phyloP scores from a whole-genome alignment of 129 eudicot species.

The Lactuca saligna region DNA sequence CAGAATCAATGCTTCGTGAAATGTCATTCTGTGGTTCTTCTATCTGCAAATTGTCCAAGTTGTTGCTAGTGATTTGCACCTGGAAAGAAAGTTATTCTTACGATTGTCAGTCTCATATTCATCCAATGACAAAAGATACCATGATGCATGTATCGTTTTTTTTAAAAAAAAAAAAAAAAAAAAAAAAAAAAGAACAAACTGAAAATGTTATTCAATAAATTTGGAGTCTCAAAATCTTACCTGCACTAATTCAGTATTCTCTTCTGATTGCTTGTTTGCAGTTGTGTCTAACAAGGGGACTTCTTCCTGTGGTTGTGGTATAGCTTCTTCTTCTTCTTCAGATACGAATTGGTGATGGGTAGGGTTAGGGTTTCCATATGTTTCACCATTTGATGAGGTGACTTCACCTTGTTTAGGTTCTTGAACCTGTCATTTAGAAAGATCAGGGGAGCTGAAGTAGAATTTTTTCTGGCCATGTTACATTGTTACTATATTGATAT shows the following conservation, averaged over 20 bases:
- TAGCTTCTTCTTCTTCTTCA: constrained; percentile 26
- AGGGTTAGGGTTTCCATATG: constrained; percentile 30
- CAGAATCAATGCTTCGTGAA: constrained; percentile 18
- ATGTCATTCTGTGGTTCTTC: constrained; percentile 27
- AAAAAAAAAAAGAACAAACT: neutral
- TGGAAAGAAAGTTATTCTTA: constrained; percentile 27
- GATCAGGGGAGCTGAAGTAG: neutral
- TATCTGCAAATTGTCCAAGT: constrained; percentile 24
- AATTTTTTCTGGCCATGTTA: neutral
- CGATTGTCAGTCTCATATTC: constrained; percentile 13
- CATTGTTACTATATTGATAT: constrained; percentile 2
- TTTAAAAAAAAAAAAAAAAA: too few species aligned
- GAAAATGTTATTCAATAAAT: constrained; percentile 4
- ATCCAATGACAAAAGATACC: neutral
- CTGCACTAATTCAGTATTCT: constrained; percentile 29
- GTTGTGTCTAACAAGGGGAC: constrained; percentile 33
- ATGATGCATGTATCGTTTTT: neutral
- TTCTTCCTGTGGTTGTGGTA: constrained; percentile 32
- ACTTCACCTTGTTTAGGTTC: constrained; percentile 20
- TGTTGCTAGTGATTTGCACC: constrained; percentile 32
- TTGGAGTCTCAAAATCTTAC: constrained; percentile 24
- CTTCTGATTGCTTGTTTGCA: constrained; percentile 27
- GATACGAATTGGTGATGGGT: constrained; percentile 14
- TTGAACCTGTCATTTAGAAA: constrained; percentile 19
- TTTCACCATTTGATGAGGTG: constrained; percentile 26